Conservation (phyloP, 306 rosid species). For the Hippophae gyantsensis region DNA sequence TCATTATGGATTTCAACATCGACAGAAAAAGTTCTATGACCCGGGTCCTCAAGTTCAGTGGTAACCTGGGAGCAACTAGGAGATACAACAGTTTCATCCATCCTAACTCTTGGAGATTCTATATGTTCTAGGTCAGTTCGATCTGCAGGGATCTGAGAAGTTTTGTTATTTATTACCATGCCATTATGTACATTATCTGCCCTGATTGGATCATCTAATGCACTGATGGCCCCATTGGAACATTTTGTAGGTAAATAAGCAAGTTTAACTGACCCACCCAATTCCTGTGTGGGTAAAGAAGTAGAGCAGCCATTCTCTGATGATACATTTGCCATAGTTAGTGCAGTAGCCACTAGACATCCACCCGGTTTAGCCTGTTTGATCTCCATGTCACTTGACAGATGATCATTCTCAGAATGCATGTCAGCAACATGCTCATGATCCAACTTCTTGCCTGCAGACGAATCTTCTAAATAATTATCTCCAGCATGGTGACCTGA, state of each 20-base stretch:
- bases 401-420: constrained; percentile 34
- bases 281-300: constrained; percentile 14
- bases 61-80: constrained; percentile 58
- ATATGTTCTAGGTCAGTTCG: constrained; percentile 32
- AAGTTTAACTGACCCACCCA: constrained; percentile 18
- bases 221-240: constrained; percentile 31
- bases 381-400: constrained; percentile 30
- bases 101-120: constrained; percentile 27
- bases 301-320: constrained; percentile 30
- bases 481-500: constrained; percentile 24
- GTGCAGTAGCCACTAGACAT: constrained; percentile 21
- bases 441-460: constrained; percentile 29
- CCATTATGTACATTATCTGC: constrained; percentile 46
- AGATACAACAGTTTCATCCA: constrained; percentile 39
- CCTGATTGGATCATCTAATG: constrained; percentile 41
- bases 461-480: constrained; percentile 19
- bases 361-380: constrained; percentile 29
- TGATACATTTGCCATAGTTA: constrained; percentile 21
- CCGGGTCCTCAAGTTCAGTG: constrained; percentile 46
- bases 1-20: constrained; percentile 32
- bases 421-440: constrained; percentile 21
- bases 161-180: constrained; percentile 44
- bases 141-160: constrained; percentile 26
- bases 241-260: constrained; percentile 22
- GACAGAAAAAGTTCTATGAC: constrained; percentile 39